phyloP scores from a whole-genome alignment of 352 stramenopile genomes.

The Thalassiosira mediterranea region DNA sequence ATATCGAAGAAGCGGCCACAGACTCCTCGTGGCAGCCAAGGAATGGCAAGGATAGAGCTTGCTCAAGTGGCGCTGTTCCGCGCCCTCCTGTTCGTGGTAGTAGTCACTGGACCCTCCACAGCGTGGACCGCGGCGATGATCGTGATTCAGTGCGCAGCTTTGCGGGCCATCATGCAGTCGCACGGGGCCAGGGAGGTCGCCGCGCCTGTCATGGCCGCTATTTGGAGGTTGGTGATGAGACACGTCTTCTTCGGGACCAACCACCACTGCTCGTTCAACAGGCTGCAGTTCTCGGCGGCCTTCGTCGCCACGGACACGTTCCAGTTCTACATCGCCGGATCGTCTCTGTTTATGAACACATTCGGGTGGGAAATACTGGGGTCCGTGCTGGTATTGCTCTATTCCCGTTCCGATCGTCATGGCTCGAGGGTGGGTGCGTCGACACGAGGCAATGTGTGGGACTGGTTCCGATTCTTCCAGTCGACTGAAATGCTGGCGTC shows the following conservation, averaged over 20 bases:
- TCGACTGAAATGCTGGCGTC: conserved; percentile 68
- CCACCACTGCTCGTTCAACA: conserved; percentile 80
- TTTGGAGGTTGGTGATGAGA: conserved; percentile 72
- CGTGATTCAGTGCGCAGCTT: conserved; percentile 59
- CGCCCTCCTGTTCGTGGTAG: conserved; percentile 65
- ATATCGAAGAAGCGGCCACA: neutral
- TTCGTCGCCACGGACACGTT: conserved; percentile 81
- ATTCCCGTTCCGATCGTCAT: conserved; percentile 24
- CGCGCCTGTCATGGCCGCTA: conserved; percentile 56
- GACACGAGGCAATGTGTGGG: conserved; percentile 45
- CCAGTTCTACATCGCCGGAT: conserved; percentile 66
- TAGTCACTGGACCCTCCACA: conserved; percentile 76
- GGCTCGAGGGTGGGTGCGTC: conserved; percentile 1
- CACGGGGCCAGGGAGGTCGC: conserved; percentile 46
- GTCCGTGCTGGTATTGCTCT: conserved; percentile 55
- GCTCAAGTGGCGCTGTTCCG: conserved; percentile 32
- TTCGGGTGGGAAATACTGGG: conserved; percentile 83
- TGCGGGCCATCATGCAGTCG: conserved; percentile 51
- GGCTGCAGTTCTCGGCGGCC: conserved; percentile 76
- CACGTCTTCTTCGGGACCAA: conserved; percentile 81
- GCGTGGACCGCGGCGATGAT: conserved; percentile 60
- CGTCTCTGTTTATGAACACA: conserved; percentile 80
- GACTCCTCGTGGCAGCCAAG: conserved; percentile 1
- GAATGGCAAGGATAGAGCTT: neutral
- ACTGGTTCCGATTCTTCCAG: conserved; percentile 74